Evolutionary conservation across 345 rosid species (phyloP), one percentile per base, ranked within the genome.

Genomic region (Adansonia digitata): DNA sequence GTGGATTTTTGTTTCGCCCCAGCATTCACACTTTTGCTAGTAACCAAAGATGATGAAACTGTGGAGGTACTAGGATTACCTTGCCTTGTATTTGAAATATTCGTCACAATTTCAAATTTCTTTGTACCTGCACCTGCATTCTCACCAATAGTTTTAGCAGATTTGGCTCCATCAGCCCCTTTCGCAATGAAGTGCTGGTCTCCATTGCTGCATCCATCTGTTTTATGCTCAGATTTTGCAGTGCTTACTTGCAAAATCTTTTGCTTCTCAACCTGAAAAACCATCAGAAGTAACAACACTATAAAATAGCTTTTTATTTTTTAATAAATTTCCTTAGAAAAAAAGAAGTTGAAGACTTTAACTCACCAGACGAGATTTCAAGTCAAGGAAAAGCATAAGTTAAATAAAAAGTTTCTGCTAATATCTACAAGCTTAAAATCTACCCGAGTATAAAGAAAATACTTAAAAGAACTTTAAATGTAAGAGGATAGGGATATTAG

Each of bases 211-310:
- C 81, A 65, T 65, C 81, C 90, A 20, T 86, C 83, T 35, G 73
- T 73, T 40, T 72, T 39, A 71, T 81, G 73, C 59, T 62, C 82
- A 61, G 86, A 77, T 83, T 79, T 87, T 77, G 82, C 90, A 13
- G 56, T 81, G 80, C 91, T 84, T 78, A 77, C 87, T 80, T 82
- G 94, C 87, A 95, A 75, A 82, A 95, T 93, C 85, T 80, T 93
- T 77, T 86, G 91, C 85, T 89, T 93, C 75, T 89, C 98, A 62
- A 93, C 94, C 99, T 93, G 87, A 79, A 71, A 55, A 46, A 9
- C 27, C 37, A 8, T 45, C 8, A 5, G 37, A 26, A 24, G 40
- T 45, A 39, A 3, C 34, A 42, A 68, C 24, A 68, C n/a, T 17
- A 34, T 43, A 42, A 5, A 22, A 18, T 14, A 37, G 3, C 2